These are phyloP conservation scores for Bocquillonia castaneifolia DNA, from an alignment of 441 rosid genomes.

Conservation along the genomic window DNA sequence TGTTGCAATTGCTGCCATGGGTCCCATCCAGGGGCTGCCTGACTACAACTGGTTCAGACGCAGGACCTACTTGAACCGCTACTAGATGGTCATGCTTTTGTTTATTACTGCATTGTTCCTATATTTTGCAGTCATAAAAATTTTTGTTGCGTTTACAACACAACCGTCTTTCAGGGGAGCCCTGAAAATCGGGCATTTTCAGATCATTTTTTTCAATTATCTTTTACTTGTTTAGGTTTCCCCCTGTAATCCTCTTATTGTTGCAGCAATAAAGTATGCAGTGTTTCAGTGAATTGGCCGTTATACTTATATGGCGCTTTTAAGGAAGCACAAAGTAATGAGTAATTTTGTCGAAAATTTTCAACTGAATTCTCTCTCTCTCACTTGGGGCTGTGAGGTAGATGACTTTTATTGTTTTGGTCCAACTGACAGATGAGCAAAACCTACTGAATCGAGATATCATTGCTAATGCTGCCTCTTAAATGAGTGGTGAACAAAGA, in stretches of 20 bases:
- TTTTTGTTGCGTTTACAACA: slow-evolving; percentile 25
- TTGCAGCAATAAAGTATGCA: slow-evolving; percentile 31
- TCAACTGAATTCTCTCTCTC: neutral
- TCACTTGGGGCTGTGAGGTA: neutral
- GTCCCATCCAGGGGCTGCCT: slow-evolving; percentile 80
- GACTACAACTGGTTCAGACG: slow-evolving; percentile 99
- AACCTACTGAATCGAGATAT: too few relatives aligned
- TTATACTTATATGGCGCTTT: neutral
- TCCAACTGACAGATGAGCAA: neutral
- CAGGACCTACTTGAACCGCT: slow-evolving; percentile 93
- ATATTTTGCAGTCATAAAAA: slow-evolving; percentile 13
- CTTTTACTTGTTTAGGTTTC: slow-evolving; percentile 6
- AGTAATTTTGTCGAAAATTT: neutral
- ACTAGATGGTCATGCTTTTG: slow-evolving; percentile 35
- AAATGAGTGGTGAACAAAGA: too few relatives aligned
- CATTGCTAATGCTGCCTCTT: too few relatives aligned
- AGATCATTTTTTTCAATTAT: slow-evolving; percentile 18
- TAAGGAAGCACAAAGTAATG: neutral
- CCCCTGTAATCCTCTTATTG: slow-evolving; percentile 22
- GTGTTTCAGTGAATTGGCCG: slow-evolving; percentile 20
- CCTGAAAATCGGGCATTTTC: slow-evolving; percentile 17
- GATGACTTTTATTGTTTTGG: neutral
- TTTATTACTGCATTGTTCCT: slow-evolving; percentile 5
- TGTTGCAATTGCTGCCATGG: slow-evolving; percentile 90
- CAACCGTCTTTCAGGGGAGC: slow-evolving; percentile 10